These are phyloP conservation scores for Hapsidospora chrysogenum DNA, from an alignment of 495 filamentous ascomycete genomes.

Conservation along the genomic window DNA sequence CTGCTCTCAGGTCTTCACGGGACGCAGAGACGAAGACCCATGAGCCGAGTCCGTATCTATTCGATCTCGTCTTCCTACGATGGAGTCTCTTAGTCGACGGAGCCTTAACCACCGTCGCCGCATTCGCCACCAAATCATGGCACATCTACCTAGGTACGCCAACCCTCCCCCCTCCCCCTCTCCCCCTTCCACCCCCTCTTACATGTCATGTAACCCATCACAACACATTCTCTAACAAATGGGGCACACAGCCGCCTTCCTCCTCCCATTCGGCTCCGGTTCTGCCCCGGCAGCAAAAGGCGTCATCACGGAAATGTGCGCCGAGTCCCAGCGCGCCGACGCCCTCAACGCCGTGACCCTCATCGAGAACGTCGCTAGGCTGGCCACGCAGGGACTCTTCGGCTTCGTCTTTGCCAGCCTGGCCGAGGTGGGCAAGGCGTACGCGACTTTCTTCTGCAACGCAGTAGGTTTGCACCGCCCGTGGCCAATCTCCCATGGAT, in stretches of 20 bases:
- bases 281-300: constrained; percentile 39
- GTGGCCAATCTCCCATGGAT: background rate
- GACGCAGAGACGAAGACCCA: no score
- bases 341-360: constrained; percentile 38
- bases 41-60: constrained; percentile 23
- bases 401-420: constrained; percentile 35
- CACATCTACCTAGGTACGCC: constrained; percentile 36
- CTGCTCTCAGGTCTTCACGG: no score
- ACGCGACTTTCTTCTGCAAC: constrained; percentile 37
- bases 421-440: constrained; percentile 26
- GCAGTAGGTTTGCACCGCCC: constrained; percentile 23
- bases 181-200: no score
- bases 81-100: constrained; percentile 36
- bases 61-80: constrained; percentile 37
- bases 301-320: constrained; percentile 37
- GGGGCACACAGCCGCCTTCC: constrained; percentile 22
- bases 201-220: no score
- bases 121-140: constrained; percentile 31
- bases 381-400: constrained; percentile 35
- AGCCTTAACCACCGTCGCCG: constrained; percentile 29
- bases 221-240: no score
- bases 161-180: background rate
- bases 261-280: constrained; percentile 37
- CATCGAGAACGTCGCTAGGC: constrained; percentile 34
- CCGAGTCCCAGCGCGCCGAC: constrained; percentile 26